Evolutionary conservation across 1,284 basidiomycete species (phyloP).

Genomic region (Blastosporella zonata): DNA sequence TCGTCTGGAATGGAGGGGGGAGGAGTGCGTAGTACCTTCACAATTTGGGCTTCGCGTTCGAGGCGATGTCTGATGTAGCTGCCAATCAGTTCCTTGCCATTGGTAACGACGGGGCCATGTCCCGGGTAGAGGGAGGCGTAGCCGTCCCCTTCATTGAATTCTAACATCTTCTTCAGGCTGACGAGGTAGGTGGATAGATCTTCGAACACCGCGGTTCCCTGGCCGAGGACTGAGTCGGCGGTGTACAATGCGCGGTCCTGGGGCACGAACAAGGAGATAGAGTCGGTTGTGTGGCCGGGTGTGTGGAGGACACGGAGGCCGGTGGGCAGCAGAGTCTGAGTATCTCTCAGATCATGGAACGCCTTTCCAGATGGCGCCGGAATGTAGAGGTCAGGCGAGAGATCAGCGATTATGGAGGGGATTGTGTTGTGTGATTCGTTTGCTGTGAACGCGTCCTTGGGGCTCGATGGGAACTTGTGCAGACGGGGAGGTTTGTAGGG

Average conservation of each 20-base stretch:
- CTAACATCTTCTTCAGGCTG: slow-evolving; percentile 63
- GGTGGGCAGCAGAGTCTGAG: slow-evolving; percentile 43
- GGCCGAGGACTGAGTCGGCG: slow-evolving; percentile 88
- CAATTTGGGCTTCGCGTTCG: slow-evolving; percentile 79
- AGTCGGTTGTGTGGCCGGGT: slow-evolving; percentile 91
- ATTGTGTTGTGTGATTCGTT: slow-evolving; percentile 31
- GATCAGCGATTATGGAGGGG: slow-evolving; percentile 38
- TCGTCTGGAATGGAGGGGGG: slow-evolving; percentile 24
- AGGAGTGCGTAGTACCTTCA: slow-evolving; percentile 50
- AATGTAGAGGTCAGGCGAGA: slow-evolving; percentile 43
- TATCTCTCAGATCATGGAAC: slow-evolving; percentile 58
- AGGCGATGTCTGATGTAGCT: slow-evolving; percentile 82
- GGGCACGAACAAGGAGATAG: slow-evolving; percentile 69
- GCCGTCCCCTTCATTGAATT: slow-evolving; percentile 33
- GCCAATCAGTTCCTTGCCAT: slow-evolving; percentile 58
- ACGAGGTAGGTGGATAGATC: slow-evolving; percentile 75
- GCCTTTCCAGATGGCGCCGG: slow-evolving; percentile 37
- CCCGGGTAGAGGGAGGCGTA: slow-evolving; percentile 74
- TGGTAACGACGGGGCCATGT: slow-evolving; percentile 77
- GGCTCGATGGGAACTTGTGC: slow-evolving; percentile 61
- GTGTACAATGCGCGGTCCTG: slow-evolving; percentile 76
- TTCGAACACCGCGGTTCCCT: slow-evolving; percentile 89
- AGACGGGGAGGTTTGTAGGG: slow-evolving; percentile 63
- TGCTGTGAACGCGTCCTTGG: slow-evolving; percentile 19
- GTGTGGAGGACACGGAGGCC: slow-evolving; percentile 71